These are phyloP conservation scores for Phytophthora parvispora DNA, from an alignment of 352 stramenopile genomes.

Conservation along the genomic window DNA sequence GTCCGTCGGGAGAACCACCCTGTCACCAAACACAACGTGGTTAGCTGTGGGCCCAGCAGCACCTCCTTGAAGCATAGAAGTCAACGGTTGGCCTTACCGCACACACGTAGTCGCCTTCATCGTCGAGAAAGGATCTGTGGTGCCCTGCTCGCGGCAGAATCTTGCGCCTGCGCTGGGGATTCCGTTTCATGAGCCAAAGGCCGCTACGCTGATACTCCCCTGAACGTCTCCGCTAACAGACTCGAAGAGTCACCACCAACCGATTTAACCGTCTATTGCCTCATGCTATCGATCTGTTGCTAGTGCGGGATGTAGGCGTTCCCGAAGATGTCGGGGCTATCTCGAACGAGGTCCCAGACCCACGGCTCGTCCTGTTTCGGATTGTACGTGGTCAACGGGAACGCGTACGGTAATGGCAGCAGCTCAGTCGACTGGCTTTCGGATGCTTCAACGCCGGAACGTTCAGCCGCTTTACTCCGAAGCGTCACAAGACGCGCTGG, in stretches of 20 bases:
- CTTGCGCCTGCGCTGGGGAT: not conserved
- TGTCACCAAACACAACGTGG: conserved; percentile 2
- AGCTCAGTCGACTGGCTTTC: conserved; percentile 18
- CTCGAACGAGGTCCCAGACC: conserved; percentile 82
- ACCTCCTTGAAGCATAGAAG: not conserved
- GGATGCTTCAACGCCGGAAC: conserved; percentile 4
- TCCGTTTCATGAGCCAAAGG: conserved; percentile 31
- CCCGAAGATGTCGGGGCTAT: conserved; percentile 76
- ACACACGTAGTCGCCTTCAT: conserved; percentile 47
- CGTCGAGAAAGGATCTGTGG: not conserved
- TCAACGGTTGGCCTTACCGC: conserved; percentile 13
- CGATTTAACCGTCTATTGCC: conserved; percentile 9
- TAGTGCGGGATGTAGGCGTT: conserved; percentile 71
- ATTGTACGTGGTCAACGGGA: conserved; percentile 78
- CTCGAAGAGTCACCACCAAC: conserved; percentile 26
- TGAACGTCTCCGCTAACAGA: conserved; percentile 3
- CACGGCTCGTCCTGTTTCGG: conserved; percentile 80
- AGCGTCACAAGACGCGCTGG: conserved; percentile 40
- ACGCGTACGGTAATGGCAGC: conserved; percentile 73
- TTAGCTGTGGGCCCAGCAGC: not conserved
- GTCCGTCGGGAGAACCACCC: conserved; percentile 48
- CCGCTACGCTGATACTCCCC: not conserved
- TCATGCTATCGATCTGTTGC: not conserved
- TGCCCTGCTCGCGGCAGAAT: conserved; percentile 11
- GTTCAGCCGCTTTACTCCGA: conserved; percentile 37